These are phyloP conservation scores for Talaromyces verruculosus DNA, from an alignment of 2,329 filamentous ascomycete species.

Conservation along the genomic window DNA sequence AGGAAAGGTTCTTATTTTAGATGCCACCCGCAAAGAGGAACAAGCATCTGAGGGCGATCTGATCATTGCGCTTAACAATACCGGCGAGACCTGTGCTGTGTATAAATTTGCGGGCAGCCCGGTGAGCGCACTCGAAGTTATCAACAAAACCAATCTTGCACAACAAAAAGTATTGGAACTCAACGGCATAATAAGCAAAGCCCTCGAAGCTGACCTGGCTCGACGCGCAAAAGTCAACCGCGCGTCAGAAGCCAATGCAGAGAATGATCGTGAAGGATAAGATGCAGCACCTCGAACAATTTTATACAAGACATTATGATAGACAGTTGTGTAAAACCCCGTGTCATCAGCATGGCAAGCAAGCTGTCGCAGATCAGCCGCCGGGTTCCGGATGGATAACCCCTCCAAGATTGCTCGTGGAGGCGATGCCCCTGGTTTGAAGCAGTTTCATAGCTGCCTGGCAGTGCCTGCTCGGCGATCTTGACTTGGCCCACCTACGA, in stretches of 20 bases:
- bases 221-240: conserved; percentile 62
- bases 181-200: conserved; percentile 69
- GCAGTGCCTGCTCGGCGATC: conserved; percentile 9
- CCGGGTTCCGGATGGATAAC: conserved; percentile 1
- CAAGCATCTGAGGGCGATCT: conserved; percentile 64
- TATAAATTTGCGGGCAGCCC: conserved; percentile 84
- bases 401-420: conserved; percentile 5
- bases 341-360: conserved; percentile 3
- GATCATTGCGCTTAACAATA: conserved; percentile 79
- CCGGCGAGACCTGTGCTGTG: conserved; percentile 87
- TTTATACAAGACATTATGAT: conserved; percentile 3
- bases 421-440: conserved; percentile 14
- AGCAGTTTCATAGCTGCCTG: conserved; percentile 18
- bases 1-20: conserved; percentile 45
- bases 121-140: conserved; percentile 73
- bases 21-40: conserved; percentile 52
- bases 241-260: conserved; percentile 77
- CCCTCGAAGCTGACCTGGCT: conserved; percentile 74
- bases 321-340: neutral
- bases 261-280: conserved; percentile 71
- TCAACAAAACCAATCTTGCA: conserved; percentile 74
- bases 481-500: neutral
- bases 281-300: neutral
- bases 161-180: conserved; percentile 78
- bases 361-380: conserved; percentile 8